phyloP scores from a whole-genome alignment of 1,139 yeast species.

The Sugiyamaella japonica region DNA sequence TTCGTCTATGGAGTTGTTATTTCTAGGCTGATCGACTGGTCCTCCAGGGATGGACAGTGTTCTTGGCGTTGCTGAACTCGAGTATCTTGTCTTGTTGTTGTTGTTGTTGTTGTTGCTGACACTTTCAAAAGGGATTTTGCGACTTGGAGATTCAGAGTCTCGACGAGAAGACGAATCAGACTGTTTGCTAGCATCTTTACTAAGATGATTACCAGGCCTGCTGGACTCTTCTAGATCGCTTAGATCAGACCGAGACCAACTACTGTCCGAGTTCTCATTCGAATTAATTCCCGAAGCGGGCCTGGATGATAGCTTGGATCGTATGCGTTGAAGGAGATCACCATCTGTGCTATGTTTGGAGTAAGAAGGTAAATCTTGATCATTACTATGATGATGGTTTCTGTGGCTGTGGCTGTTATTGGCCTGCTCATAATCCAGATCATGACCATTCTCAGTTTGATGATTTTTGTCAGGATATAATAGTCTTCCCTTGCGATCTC shows the following conservation, averaged over 20 bases:
- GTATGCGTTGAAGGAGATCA: slow-evolving; percentile 27
- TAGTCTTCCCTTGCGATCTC: slow-evolving; percentile 52
- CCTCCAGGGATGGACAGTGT: not conserved
- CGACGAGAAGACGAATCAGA: slow-evolving; percentile 13
- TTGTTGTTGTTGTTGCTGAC: not conserved
- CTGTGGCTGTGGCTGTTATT: not conserved
- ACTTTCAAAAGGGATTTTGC: slow-evolving; percentile 22
- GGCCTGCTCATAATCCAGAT: slow-evolving; percentile 2
- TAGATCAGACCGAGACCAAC: slow-evolving; percentile 24
- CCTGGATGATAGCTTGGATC: slow-evolving; percentile 24
- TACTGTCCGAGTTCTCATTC: slow-evolving; percentile 24
- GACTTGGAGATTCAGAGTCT: slow-evolving; percentile 18
- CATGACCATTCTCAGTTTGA: not conserved
- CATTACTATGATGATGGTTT: not conserved
- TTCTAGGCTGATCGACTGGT: not conserved
- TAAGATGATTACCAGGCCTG: not conserved
- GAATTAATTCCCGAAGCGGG: slow-evolving; percentile 17
- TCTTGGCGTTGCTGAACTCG: not conserved
- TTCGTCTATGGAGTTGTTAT: not conserved
- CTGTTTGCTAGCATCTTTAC: not conserved
- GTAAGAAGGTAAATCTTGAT: not conserved
- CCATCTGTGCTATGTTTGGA: slow-evolving; percentile 19
- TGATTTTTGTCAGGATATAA: slow-evolving; percentile 52
- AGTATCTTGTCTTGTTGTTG: slow-evolving; percentile 5
- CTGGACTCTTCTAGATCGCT: slow-evolving; percentile 22